Base-by-base conservation (phyloP, 192 early-diverging fungal species). In the Coemansia sp. region DNA sequence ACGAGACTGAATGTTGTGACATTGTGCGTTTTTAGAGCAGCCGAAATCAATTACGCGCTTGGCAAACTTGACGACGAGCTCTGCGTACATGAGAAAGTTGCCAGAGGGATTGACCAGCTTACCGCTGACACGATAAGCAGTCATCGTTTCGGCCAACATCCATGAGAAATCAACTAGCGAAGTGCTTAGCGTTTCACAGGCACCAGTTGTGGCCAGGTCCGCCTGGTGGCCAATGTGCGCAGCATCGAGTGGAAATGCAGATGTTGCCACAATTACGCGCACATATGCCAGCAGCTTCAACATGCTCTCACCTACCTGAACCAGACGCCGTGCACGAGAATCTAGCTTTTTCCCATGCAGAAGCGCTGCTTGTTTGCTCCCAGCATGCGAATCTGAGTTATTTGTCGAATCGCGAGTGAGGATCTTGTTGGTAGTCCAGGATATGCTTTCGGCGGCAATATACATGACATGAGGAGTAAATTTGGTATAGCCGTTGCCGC, bases 151-250 rank as follows among this genome's bases (percentile, higher is more conserved):
- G 0, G 78, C 78, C 45, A 81, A 51, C 0, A 54, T 14, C 78
- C 78, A 81, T 21, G 72, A 75, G 25, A 75, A 23, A 17, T 81
- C 72, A 24, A 75, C 78, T n/a, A 81, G 62, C 12, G 78, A 70
- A 15, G 72, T 39, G 11, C 69, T 58, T 47, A 81, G 72, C 2
- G 68, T 45, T 23, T 72, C 62, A 53, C 70, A 55, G n/a, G 69
- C 65, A 5, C 24, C 51, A 32, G 41, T n/a, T 3, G 37, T 41
- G 6, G 59, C 48, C 2, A 37, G 1, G 4, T 65, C 72, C 10
- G 29, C 51, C 23, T 62, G 23, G 45, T 19, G 43, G 17, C 24
- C 24, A 29, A 12, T n/a, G 24, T 48, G 45, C 21, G 54, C 47
- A 12, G 55, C 23, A 22, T 62, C 77, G 9, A 68, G 59, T 22